phyloP scores from a whole-genome alignment of 2,329 filamentous ascomycete species.

The Alternaria arbusti region DNA sequence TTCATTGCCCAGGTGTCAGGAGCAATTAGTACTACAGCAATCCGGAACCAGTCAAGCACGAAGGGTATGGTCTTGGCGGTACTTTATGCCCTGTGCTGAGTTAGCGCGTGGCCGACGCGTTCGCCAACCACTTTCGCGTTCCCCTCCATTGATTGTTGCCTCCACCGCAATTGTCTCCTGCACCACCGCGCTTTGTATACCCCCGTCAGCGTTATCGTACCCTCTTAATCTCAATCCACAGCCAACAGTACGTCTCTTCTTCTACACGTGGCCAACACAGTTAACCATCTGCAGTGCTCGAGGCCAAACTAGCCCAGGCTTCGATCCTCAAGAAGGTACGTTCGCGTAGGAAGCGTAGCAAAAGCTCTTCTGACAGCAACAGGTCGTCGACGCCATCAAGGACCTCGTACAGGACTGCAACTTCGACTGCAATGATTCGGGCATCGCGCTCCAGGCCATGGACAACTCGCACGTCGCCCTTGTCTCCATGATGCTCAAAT shows the following conservation, averaged over 20 bases:
- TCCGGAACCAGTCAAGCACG: not conserved
- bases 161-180: conserved; percentile 12
- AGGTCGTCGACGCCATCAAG: conserved; percentile 99
- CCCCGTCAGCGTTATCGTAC: not conserved
- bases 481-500: conserved; percentile 98
- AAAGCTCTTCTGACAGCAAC: conserved; percentile 17
- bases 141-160: conserved; percentile 28
- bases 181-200: conserved; percentile 13
- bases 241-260: conserved; percentile 25
- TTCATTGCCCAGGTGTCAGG: not conserved
- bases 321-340: conserved; percentile 89
- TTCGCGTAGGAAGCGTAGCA: not conserved
- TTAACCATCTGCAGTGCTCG: conserved; percentile 71
- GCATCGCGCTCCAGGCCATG: conserved; percentile 98
- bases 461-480: conserved; percentile 99
- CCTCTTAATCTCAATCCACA: conserved; percentile 4
- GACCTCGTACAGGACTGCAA: conserved; percentile 99
- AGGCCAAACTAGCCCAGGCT: conserved; percentile 96
- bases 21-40: not conserved
- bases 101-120: conserved; percentile 32
- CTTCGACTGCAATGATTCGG: conserved; percentile 99
- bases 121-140: conserved; percentile 24
- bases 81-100: conserved; percentile 17
- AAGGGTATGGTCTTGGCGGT: conserved; percentile 5
- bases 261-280: not conserved